Evolutionary conservation across 768 basidiomycete genomes (phyloP), one percentile per base, ranked within the genome.

Genomic region (Boletus subparvulus): DNA sequence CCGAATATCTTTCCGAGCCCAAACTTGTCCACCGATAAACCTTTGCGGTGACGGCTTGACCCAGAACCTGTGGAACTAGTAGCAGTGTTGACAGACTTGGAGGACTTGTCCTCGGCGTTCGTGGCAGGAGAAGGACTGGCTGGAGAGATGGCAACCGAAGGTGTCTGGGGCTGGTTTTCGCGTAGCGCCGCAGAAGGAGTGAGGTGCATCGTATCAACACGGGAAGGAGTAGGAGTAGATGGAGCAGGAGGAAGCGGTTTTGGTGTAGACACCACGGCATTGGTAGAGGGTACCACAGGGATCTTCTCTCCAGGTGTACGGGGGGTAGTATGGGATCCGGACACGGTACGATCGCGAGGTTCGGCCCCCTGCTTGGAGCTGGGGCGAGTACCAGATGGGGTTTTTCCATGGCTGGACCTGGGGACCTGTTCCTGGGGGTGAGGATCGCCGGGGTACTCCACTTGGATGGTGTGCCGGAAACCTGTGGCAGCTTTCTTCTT

Each of bases 391-490:
- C 47, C 49, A 5, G 60, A 50, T 19, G 52, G 32, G 10, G 59
- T 19, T 45, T 61, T 73, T 48, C 59, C 51, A 32, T 70, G 72
- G 32, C 57, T 62, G 43, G 61, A 54, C 3, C 65, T 50, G 8
- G 58, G 43, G 3, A 45, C 50, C 11, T 44, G 65, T 14, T 68
- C 69, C 41, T 59, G 61, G 6, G 81, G 37, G 4, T 54, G 54
- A 32, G 63, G 80, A 53, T 87, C 86, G 55, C 88, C 90, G 6
- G 64, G 56, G 65, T 98, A 98, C 73, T 99, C 97, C 56, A 98
- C 89, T 71, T 98, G 97, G 46, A 98, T 92, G 11, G 97, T 98
- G 73, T 98, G 94, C 47, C 94, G 78, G 72, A 90, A 87, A 51
- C 79, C 79, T 3, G 59, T 30, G 9, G 66, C 19, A 19, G 73